Conservation (phyloP, 148 eudicot genomes). For the Rhododendron ferrugineum region DNA sequence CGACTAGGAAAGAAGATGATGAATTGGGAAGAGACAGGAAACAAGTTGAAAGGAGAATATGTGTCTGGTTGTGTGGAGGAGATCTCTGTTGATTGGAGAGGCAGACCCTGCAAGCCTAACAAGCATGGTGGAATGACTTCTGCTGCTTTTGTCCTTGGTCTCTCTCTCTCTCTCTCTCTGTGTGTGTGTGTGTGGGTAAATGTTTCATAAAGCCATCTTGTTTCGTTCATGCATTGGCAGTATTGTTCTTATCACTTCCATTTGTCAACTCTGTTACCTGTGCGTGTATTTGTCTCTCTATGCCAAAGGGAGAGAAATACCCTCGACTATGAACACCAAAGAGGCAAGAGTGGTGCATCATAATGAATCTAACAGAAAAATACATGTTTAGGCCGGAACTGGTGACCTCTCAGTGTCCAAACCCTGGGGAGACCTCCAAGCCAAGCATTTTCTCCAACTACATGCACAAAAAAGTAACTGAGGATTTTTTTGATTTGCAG, state of each 20-base stretch:
- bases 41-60: conserved; percentile 5
- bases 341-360: background rate
- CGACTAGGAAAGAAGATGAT: conserved; percentile 2
- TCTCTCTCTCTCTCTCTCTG: conserved; percentile 7
- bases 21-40: conserved; percentile 16
- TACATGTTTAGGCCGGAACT: background rate
- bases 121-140: conserved; percentile 47
- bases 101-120: conserved; percentile 32
- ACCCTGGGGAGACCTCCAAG: background rate
- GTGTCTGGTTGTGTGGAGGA: conserved; percentile 10
- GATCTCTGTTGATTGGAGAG: conserved; percentile 35
- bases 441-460: background rate
- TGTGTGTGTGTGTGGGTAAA: background rate
- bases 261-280: background rate
- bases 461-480: background rate
- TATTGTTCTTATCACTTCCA: background rate
- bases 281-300: background rate
- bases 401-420: background rate
- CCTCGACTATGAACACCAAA: background rate
- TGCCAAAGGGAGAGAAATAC: background rate
- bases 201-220: background rate
- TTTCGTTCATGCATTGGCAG: background rate
- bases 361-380: background rate
- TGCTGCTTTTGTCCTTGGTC: conserved; percentile 36
- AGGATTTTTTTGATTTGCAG: background rate